Evolutionary conservation across 2,329 filamentous ascomycete species (phyloP), one percentile per base, ranked within the genome.

Genomic region (Ophiognomonia clavigignenti-juglandacearum): DNA sequence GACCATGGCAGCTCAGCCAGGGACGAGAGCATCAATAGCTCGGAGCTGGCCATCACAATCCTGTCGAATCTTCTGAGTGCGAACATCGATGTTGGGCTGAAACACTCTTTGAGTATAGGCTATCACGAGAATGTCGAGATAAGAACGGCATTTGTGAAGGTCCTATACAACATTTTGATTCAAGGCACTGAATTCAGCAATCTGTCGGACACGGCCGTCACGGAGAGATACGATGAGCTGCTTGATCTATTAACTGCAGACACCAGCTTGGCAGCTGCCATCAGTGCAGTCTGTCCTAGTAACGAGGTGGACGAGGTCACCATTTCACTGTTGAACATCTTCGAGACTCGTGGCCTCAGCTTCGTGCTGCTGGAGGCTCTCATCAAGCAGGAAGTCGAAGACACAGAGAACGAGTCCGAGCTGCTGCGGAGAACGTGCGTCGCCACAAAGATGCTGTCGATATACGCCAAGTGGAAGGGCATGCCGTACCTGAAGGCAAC

Each of bases 381-480:
- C 13, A 83, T 86, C 51, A 80, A 83, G 54, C 80, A 85, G 56
- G 83, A 86, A 57, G 77, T 86, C 39, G 77, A 83, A 51, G 80
- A 83, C 7, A 54, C 47, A 74, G 83, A 86, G 59, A 85, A 82
- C 45, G 83, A 86, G 57, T 75, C 82, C 2, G 83, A 86, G 56
- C 71, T 86, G 19, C 64, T 86, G 10, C 74, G 83, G n/a, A 72
- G 82, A 41, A 83, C 83, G 26, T 85, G 81, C 54, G 82, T 86
- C 2, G 79, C 81, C n/a, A 86, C 83, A 2, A 86, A 86, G 59
- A 83, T 86, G 75, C 70, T 86, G 3, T 85, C 83, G 1, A 73
- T 85, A 7, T 86, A 85, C 56, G 82, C 82, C 5, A 86, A 83
- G 57, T 86, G 83, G 83, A 86, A 85, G 63, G 83, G 83, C 11